A percentile compares a stretch with the other conserved stretches of the same genome.
These are phyloP conservation scores for Aureobasidium sp. DNA, from an alignment of 2,329 filamentous ascomycete genomes.

Conservation along the genomic window DNA sequence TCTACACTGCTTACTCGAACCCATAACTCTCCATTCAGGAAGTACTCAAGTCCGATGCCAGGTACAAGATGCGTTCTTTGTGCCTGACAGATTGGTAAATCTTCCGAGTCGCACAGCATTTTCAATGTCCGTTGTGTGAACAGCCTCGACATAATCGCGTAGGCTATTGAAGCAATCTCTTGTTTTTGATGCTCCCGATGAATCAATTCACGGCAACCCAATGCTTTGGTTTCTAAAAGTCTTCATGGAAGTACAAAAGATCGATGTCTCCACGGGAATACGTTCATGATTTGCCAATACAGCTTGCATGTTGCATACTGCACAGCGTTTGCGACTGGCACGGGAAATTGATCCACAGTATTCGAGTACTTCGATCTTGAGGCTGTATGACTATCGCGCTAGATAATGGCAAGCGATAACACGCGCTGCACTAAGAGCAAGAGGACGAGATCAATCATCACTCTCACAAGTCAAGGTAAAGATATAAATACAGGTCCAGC, in stretches of 20 bases:
- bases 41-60: neutral
- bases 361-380: neutral
- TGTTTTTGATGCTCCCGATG: neutral
- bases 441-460: neutral
- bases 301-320: constrained; percentile 13
- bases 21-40: neutral
- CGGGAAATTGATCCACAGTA: neutral
- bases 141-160: neutral
- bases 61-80: neutral
- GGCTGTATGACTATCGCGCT: neutral
- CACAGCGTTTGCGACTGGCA: neutral
- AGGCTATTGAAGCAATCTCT: neutral
- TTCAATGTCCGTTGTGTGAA: neutral
- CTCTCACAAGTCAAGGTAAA: neutral
- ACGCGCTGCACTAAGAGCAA: neutral
- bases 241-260: neutral
- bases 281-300: neutral
- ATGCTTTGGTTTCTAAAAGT: neutral
- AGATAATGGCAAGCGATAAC: constrained; percentile 4
- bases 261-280: neutral
- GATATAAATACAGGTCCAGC: neutral
- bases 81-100: constrained; percentile 4
- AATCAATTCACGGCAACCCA: neutral
- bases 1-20: neutral
- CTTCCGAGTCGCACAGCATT: neutral